Base-by-base conservation (phyloP, 768 basidiomycete species). In the Amanita pallidorosea region DNA sequence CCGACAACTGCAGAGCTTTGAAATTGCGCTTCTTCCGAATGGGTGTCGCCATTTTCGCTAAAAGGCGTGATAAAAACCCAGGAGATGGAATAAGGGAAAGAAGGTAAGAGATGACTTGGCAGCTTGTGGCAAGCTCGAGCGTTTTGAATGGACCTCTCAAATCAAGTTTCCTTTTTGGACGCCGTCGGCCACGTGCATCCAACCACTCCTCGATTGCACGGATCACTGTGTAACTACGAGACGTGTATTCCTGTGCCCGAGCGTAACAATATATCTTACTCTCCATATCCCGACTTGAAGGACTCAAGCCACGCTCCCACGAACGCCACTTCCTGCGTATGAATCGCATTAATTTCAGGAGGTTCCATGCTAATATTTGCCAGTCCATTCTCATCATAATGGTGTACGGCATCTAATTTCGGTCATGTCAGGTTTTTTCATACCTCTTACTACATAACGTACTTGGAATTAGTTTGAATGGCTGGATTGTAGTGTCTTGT, bases 1-100 rank as follows among this genome's bases (percentile, higher is more conserved):
- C 80, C 57, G 78, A 74, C 62, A 93, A 81, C 69, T 84, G 80
- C 7, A 93, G 77, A 35, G 77, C 81, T 68, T 90, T 92, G 77
- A 90, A 91, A 64, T 93, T 93, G 55, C 90, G 82, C 66, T 93
- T 93, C 76, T 90, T 89, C 67, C 89, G 85, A 55, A 89, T 78
- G 49, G 84, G 81, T 35, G 77, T 76, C 35, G 70, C 65, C 72
- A 75, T 75, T 12, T 7, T 12, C 8, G 7, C 20, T 18, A 11
- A 20, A 23, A 17, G 13, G 37, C 31, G 42, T 45, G 40, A 20
- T 20, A 20, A 11, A 11, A 36, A 36, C 11, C 2, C n/a, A 23
- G 41, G 20, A 34, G 33, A 3, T 20, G 31, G 33, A 29, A 27
- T 35, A 27, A 35, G 34, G 4, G n/a, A 12, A 48, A 25, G 41